Evolutionary conservation across 257 asterid species (phyloP).

Genomic region (Nicotiana paniculata): DNA sequence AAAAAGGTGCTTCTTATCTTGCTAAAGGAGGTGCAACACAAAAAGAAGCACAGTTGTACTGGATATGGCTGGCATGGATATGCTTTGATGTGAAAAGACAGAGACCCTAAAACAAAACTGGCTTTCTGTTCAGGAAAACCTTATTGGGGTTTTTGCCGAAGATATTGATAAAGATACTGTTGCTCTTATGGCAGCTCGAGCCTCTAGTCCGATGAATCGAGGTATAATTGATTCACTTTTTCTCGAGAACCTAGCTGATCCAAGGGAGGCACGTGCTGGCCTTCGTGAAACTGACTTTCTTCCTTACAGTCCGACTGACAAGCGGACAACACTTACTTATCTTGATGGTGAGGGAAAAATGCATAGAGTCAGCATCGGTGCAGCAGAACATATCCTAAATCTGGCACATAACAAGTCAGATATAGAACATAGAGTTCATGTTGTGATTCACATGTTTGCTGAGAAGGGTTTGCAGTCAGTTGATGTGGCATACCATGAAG

Average conservation of each 20-base stretch:
- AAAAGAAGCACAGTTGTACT: conserved; percentile 92
- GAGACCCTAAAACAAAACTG: conserved; percentile 78
- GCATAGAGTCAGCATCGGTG: conserved; percentile 98
- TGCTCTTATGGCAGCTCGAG: conserved; percentile 97
- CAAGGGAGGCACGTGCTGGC: conserved; percentile 89
- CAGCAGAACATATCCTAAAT: conserved; percentile 64
- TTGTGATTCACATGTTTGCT: conserved; percentile 41
- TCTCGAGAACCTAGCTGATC: conserved; percentile 66
- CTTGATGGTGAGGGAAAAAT: conserved; percentile 63
- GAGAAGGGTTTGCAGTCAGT: conserved; percentile 41
- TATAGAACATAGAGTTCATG: conserved; percentile 40
- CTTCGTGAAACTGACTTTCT: conserved; percentile 72
- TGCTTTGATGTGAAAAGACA: conserved; percentile 86
- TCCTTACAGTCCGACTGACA: conserved; percentile 87
- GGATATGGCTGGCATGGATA: conserved; percentile 98
- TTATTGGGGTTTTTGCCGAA: conserved; percentile 83
- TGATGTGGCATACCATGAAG: conserved; percentile 40
- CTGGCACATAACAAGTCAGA: conserved; percentile 35
- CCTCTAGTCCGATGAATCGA: conserved; percentile 62
- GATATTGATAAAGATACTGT: conserved; percentile 81
- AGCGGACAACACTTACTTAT: conserved; percentile 78
- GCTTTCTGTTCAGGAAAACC: conserved; percentile 85
- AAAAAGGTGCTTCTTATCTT: conserved; percentile 73
- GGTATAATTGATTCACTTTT: no score
- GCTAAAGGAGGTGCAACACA: conserved; percentile 61